Evolutionary conservation across 352 stramenopile species (phyloP), one percentile per base, ranked within the genome.

Genomic region (Peronospora farinosa): DNA sequence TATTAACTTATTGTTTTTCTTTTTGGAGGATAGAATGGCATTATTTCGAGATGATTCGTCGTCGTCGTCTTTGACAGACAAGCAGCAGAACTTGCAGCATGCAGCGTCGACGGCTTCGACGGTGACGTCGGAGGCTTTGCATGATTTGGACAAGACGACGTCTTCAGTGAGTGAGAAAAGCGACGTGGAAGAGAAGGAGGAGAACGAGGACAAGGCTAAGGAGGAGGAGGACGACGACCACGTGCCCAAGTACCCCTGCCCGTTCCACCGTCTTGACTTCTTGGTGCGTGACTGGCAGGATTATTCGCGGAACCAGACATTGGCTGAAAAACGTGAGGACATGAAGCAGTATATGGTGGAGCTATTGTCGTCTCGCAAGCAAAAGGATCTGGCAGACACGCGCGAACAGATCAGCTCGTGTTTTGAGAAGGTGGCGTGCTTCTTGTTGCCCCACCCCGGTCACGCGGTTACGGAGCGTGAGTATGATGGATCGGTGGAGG

Each of bases 211-310:
- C 15, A 65, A 72, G 7, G 38, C 50, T 9, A 37, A 56, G 21
- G 53, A 72, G 12, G 54, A 54, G 2, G 55, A 68, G 9, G 65
- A 74, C 1, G 53, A 68, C 2, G 57, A 72, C 9, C 43, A 39
- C 6, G 19, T 28, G 5, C 31, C 39, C 6, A 49, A 55, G 38
- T 49, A 32, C 1, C 70, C 74, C 5, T 71, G 78, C 30, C 97
- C 97, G 19, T 99, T 99, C 76, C 97, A 99, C 73, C 86, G 82
- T 25, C 85, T 99, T 13, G 94, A 99, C 70, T 99, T 99, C 50
- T 69, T 99, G 12, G 95, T 99, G 49, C 89, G 97, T 23, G 96
- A 99, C 75, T 99, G 95, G 95, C 94, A 98, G 65, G 95, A 98
- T 57, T 98, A 98, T 59, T 94, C 77, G n/a, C 70, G 80, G 32